Evolutionary conservation across 768 basidiomycete genomes (phyloP), one percentile per base, ranked within the genome.

Genomic region (Agrocybe praecox): DNA sequence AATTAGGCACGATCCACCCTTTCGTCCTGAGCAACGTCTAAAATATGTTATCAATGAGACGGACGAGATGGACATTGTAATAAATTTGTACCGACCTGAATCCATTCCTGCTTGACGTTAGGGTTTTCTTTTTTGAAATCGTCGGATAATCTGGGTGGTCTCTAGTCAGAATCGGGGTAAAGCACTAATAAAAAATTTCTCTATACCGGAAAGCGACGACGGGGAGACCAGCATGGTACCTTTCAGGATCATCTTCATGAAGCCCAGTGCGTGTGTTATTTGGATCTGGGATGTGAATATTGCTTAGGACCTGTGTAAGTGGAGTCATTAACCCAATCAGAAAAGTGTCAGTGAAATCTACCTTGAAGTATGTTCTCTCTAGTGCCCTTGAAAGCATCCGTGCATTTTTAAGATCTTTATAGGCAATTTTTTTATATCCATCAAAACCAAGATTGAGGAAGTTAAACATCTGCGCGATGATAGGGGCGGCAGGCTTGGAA

Each of bases 1-100:
- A 86, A 65, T 85, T 84, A 10, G 84, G 83, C 1, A 85, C 81
- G 52, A 86, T 85, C 85, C 85, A 86, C 2, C 83, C 81, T 60
- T 82, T 83, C 9, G 70, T 72, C 46, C 79, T 71, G 23, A 84
- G 65, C 62, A 83, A 66, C 24, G 71, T 70, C 73, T 81, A 59
- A 9, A 22, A 29, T 5, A 29, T n/a, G n/a, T 29, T 29, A 4
- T 5, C 26, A 9, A 29, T 29, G 26, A 29, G 26, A 4, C 26
- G 9, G 9, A 9, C 5, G 9, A 9, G 26, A 29, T 5, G 26
- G 5, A 9, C 26, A 29, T 29, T 29, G 9, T 29, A 4, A 5
- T 9, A 29, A 29, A 9, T 29, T 29, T 29, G 26, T 5, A 40
- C 55, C 23, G 65, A 73, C 74, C 67, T 80, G 80, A 48, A 86